phyloP scores from a whole-genome alignment of 371 early-diverging fungal species.

The Dichotomocladium elegans region DNA sequence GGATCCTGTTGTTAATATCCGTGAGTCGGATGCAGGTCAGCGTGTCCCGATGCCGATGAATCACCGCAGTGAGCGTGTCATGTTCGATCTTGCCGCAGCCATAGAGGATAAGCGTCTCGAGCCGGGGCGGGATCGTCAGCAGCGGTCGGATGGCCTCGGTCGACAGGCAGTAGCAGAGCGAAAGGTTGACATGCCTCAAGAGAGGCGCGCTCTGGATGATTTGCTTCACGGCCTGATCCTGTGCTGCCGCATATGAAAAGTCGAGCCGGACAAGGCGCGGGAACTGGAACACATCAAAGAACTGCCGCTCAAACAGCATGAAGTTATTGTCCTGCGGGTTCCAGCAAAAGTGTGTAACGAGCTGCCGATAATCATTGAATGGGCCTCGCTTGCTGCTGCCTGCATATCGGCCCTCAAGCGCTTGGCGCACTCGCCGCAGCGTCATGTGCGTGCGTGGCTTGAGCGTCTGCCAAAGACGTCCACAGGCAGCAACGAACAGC shows the following conservation, averaged over 20 bases:
- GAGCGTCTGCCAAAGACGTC: conserved; percentile 29
- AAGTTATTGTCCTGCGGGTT: conserved; percentile 15
- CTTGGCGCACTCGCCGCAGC: conserved; percentile 33
- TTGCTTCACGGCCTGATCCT: conserved; percentile 28
- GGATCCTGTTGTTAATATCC: conserved; percentile 30
- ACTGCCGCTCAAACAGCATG: conserved; percentile 3
- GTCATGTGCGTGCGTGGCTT: conserved; percentile 31
- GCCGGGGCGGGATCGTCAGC: conserved; percentile 15
- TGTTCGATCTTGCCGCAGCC: conserved; percentile 38
- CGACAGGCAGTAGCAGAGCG: conserved; percentile 41
- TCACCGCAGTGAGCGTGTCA: conserved; percentile 22
- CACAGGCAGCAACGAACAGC: conserved; percentile 25
- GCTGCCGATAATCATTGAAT: conserved; percentile 18
- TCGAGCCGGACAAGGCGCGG: conserved; percentile 30
- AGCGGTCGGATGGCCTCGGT: conserved; percentile 36
- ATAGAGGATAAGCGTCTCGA: conserved; percentile 31
- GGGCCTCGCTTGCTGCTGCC: conserved; percentile 1
- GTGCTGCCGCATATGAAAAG: conserved; percentile 40
- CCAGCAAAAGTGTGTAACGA: conserved; percentile 29
- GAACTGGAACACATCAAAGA: conserved; percentile 24
- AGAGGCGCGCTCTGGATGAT: conserved; percentile 23
- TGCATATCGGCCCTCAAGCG: conserved; percentile 27
- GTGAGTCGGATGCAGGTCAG: conserved; percentile 30
- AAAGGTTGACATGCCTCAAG: conserved; percentile 30
- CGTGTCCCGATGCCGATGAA: conserved; percentile 23